These are phyloP conservation scores for Cladophialophora chaetospira DNA, from an alignment of 2,329 filamentous ascomycete species.

Conservation along the genomic window DNA sequence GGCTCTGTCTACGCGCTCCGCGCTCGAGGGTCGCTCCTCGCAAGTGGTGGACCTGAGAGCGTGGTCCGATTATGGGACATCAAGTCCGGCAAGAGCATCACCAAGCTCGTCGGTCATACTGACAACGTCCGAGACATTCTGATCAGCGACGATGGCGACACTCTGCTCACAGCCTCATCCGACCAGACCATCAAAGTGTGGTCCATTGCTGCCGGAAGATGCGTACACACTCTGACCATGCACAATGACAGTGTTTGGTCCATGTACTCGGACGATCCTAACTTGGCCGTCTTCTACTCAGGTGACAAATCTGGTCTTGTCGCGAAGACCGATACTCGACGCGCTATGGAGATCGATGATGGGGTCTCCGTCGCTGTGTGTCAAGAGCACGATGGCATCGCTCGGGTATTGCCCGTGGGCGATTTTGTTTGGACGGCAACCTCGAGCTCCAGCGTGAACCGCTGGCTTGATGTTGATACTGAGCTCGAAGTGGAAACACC, in stretches of 20 bases:
- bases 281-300: conserved; percentile 89
- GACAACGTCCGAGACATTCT: conserved; percentile 91
- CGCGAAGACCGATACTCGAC: conserved; percentile 91
- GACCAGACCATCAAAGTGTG: conserved; percentile 98
- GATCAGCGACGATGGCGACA: conserved; percentile 84
- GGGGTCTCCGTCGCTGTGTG: conserved; percentile 87
- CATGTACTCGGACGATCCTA: conserved; percentile 82
- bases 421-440: conserved; percentile 90
- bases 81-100: conserved; percentile 82
- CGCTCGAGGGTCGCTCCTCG: conserved; percentile 76
- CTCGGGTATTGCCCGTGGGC: conserved; percentile 63
- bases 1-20: conserved; percentile 92
- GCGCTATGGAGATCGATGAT: conserved; percentile 76
- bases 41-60: conserved; percentile 91
- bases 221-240: conserved; percentile 98
- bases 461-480: conserved; percentile 86
- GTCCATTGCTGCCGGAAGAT: conserved; percentile 92
- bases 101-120: conserved; percentile 94
- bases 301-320: conserved; percentile 88
- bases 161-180: conserved; percentile 88
- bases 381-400: conserved; percentile 77
- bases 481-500: conserved; percentile 64
- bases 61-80: conserved; percentile 92
- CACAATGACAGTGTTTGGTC: conserved; percentile 99
- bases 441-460: conserved; percentile 85